Percentiles rank a stretch among this genome's conserved stretches.
These are phyloP conservation scores for Phytophthora pini DNA, from an alignment of 352 stramenopile species.

Conservation along the genomic window DNA sequence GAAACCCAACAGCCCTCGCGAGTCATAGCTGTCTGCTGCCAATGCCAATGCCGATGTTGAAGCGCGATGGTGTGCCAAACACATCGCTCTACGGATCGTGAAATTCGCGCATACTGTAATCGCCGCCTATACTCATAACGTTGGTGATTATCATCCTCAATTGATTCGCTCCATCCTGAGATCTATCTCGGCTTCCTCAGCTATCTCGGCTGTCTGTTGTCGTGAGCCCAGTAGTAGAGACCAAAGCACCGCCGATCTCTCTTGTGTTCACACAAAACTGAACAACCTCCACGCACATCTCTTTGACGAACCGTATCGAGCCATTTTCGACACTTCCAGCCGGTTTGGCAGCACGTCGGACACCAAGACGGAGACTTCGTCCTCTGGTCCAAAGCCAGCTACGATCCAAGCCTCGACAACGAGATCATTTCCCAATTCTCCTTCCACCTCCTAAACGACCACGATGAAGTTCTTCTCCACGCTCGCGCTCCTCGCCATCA, in stretches of 20 bases:
- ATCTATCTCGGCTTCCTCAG: slow-evolving; percentile 30
- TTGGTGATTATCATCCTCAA: slow-evolving; percentile 12
- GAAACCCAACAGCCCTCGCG: no score
- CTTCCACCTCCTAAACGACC: slow-evolving; percentile 6
- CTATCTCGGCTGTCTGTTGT: slow-evolving; percentile 28
- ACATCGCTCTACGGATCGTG: slow-evolving; percentile 33
- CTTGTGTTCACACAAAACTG: background rate
- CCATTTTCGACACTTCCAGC: slow-evolving; percentile 1
- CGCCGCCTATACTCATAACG: background rate
- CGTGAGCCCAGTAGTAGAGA: background rate
- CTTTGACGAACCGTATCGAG: slow-evolving; percentile 15
- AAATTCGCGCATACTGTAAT: slow-evolving; percentile 9
- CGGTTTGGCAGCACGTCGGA: slow-evolving; percentile 25
- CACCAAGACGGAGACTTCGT: slow-evolving; percentile 9
- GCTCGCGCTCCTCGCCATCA: slow-evolving; percentile 24
- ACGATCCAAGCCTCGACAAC: background rate
- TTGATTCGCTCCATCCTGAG: slow-evolving; percentile 27
- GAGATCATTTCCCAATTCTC: slow-evolving; percentile 29
- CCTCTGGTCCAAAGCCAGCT: no score
- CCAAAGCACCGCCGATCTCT: slow-evolving; percentile 5
- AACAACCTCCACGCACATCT: no score
- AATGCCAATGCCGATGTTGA: slow-evolving; percentile 6
- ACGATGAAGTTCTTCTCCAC: slow-evolving; percentile 32
- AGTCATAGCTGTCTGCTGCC: background rate
- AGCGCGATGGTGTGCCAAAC: slow-evolving; percentile 29